Evolutionary conservation across 108 stramenopile species (phyloP), one percentile per base, ranked within the genome.

Genomic region (Cyclotella distinguenda): DNA sequence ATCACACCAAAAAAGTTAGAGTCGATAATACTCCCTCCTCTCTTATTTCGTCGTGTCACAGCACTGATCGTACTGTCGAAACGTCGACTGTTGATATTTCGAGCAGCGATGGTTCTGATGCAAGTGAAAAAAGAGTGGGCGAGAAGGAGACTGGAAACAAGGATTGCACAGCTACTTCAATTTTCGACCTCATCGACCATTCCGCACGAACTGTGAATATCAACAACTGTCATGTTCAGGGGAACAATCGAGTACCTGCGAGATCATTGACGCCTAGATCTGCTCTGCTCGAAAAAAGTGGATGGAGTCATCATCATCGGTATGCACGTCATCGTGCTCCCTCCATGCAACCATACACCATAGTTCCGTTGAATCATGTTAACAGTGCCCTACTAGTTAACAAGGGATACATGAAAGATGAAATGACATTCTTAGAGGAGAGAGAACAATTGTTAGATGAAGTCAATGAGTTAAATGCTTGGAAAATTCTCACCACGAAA

Each of bases 311-410:
- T 44, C 59, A 60, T 27, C 61, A 48, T 22, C 61, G 46, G 21
- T 48, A 28, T 35, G 61, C 61, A 35, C 61, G 47, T 48, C 61
- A 62, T 62, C 27, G 61, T 27, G 18, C 23, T 36, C 25, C 40
- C 56, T 19, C 21, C 10, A 53, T 32, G 27, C 27, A 53, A 9
- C 31, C 36, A 39, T 34, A 39, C 35, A 22, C 21, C 21, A 39
- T 25, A 56, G 36, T 28, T 38, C 55, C 55, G 15, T 4, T 56
- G 55, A 18, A 36, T 22, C 34, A 56, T 39, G 5, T 30, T 34
- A 56, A 10, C 36, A 39, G 18, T 39, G 51, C 51, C 1, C 9
- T 53, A 3, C 1, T 32, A 10, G 15, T 28, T 5, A 56, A 39
- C 2, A 39, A 56, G 4, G 55, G 19, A 35, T 56, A 19, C 55